These are phyloP conservation scores for Metschnikowia drakensbergensis DNA, from an alignment of 805 yeast species.

Conservation along the genomic window DNA sequence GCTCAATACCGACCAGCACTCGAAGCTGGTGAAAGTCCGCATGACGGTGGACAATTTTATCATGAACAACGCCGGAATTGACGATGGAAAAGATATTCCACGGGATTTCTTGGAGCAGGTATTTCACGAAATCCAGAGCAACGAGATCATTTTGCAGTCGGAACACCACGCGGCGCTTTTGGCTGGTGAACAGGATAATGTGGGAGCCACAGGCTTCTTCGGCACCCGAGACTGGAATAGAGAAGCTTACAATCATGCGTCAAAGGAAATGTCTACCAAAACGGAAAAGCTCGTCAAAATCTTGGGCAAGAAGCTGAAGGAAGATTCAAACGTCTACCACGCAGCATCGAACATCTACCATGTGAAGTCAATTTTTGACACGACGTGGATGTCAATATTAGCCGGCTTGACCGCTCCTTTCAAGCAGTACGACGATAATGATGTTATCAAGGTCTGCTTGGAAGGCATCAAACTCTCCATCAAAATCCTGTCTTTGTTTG, in stretches of 20 bases:
- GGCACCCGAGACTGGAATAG: slow-evolving; percentile 64
- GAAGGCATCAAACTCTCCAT: slow-evolving; percentile 85
- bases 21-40: slow-evolving; percentile 75
- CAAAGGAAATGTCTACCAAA: slow-evolving; percentile 84
- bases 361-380: slow-evolving; percentile 89
- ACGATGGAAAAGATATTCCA: slow-evolving; percentile 83
- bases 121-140: slow-evolving; percentile 69
- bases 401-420: slow-evolving; percentile 95
- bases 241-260: slow-evolving; percentile 89
- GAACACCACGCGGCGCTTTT: slow-evolving; percentile 92
- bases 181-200: slow-evolving; percentile 49
- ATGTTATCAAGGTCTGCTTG: slow-evolving; percentile 62
- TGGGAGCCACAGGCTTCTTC: slow-evolving; percentile 48
- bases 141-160: slow-evolving; percentile 87
- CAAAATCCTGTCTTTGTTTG: slow-evolving; percentile 79
- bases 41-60: slow-evolving; percentile 89
- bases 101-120: slow-evolving; percentile 64
- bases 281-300: slow-evolving; percentile 79
- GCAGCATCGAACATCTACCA: slow-evolving; percentile 86
- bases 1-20: slow-evolving; percentile 93
- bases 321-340: slow-evolving; percentile 54
- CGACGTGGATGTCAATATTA: slow-evolving; percentile 92
- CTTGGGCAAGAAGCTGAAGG: slow-evolving; percentile 49
- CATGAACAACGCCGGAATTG: slow-evolving; percentile 85
- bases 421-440: slow-evolving; percentile 78